Percentiles rank a stretch among this genome's conserved stretches.
Evolutionary conservation across 768 basidiomycete genomes (phyloP).

Genomic region (Lentinula raphanica): DNA sequence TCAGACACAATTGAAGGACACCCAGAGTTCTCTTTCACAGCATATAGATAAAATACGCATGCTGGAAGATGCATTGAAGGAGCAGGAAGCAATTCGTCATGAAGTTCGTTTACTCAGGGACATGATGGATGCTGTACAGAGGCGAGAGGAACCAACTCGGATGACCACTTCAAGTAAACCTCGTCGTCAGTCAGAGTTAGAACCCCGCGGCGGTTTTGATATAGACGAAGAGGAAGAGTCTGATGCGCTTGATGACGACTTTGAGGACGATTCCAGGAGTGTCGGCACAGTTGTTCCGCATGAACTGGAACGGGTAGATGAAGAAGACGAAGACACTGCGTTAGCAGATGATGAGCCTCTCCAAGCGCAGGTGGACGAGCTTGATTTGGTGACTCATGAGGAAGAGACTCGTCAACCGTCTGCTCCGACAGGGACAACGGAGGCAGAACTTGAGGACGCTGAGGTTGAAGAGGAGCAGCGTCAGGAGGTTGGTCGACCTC

Average conservation of each 20-base stretch:
- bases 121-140: constrained; percentile 56
- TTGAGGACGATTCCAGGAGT: constrained; percentile 65
- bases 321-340: constrained; percentile 63
- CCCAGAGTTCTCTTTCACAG: constrained; percentile 67
- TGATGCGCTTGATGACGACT: constrained; percentile 36
- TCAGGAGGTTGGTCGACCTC: constrained; percentile 52
- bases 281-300: constrained; percentile 67
- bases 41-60: constrained; percentile 82
- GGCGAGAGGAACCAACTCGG: constrained; percentile 32
- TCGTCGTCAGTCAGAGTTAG: not conserved
- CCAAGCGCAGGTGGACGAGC: not conserved
- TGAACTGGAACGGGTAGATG: constrained; percentile 65
- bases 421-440: not conserved
- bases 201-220: constrained; percentile 26
- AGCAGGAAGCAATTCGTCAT: constrained; percentile 78
- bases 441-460: constrained; percentile 2
- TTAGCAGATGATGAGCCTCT: constrained; percentile 6
- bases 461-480: constrained; percentile 28
- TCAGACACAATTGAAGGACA: constrained; percentile 79
- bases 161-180: not conserved
- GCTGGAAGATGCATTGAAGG: constrained; percentile 73
- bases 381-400: not conserved
- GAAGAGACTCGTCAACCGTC: not conserved
- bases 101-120: constrained; percentile 74
- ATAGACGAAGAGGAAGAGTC: constrained; percentile 24